phyloP scores from a whole-genome alignment of 768 basidiomycete genomes.

The Mrakia blollopis region DNA sequence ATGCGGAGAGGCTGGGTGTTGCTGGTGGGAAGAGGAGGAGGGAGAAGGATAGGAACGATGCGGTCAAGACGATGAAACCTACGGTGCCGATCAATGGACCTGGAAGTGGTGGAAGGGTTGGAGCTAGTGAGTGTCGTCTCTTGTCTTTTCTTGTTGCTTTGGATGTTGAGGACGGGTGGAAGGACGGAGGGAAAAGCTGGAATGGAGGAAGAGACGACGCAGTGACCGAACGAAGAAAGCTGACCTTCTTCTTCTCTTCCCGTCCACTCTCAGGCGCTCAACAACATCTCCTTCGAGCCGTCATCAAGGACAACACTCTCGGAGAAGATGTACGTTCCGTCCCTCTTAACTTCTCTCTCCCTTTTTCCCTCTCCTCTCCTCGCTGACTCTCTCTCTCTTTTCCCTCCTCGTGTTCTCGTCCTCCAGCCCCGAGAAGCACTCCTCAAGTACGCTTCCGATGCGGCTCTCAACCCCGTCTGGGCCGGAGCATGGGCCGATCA shows the following conservation, averaged over 20 bases:
- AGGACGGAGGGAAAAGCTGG: too few relatives aligned
- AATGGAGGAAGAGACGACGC: background rate
- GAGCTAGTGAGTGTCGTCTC: constrained; percentile 57
- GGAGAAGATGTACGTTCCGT: constrained; percentile 83
- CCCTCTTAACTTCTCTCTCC: constrained; percentile 12
- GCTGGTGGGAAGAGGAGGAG: constrained; percentile 67
- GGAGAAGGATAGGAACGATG: constrained; percentile 82
- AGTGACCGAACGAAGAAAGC: background rate
- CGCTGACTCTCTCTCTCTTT: constrained; percentile 27
- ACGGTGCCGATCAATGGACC: constrained; percentile 89
- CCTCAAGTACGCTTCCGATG: constrained; percentile 78
- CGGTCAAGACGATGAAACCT: constrained; percentile 84
- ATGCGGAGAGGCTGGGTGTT: constrained; percentile 55
- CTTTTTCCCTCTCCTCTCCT: background rate
- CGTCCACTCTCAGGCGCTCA: constrained; percentile 54
- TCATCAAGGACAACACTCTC: constrained; percentile 82
- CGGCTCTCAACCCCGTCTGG: constrained; percentile 61
- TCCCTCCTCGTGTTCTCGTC: constrained; percentile 23
- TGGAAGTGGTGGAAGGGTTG: constrained; percentile 87
- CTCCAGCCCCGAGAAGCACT: constrained; percentile 89
- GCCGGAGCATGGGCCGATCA: constrained; percentile 29
- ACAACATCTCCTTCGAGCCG: constrained; percentile 90
- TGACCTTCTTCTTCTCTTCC: background rate
- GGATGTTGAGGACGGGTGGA: too few relatives aligned
- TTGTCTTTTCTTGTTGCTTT: too few relatives aligned